phyloP scores from a whole-genome alignment of 495 filamentous ascomycete species.

The Tuber indicum region DNA sequence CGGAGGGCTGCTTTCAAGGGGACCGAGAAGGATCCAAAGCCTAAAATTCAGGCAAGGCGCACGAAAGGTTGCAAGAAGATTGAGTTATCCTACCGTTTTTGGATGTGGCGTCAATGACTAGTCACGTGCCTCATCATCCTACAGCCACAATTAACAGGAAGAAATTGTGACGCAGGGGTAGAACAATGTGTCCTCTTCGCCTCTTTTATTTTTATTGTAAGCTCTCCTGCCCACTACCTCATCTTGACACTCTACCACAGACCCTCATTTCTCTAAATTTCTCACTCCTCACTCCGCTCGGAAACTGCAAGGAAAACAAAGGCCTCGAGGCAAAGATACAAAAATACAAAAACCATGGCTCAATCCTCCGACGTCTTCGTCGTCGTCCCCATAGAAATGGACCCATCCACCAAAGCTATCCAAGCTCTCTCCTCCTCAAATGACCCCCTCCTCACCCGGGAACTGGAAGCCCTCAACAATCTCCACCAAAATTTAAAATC shows the following conservation, averaged over 20 bases:
- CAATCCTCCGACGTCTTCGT: slow-evolving; percentile 61
- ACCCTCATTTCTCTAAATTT: background rate
- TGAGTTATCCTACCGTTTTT: background rate
- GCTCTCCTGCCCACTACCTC: background rate
- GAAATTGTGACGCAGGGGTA: background rate
- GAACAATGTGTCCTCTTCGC: slow-evolving; percentile 29
- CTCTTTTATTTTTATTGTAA: background rate
- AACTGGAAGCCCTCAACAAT: slow-evolving; percentile 63
- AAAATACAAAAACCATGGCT: slow-evolving; percentile 13
- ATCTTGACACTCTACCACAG: background rate
- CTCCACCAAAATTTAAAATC: slow-evolving; percentile 62
- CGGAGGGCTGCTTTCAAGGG: background rate
- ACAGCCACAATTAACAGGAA: slow-evolving; percentile 12
- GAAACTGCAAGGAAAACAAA: background rate
- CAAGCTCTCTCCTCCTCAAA: slow-evolving; percentile 43
- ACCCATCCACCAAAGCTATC: slow-evolving; percentile 66
- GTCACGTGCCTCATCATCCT: background rate
- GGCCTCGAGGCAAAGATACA: background rate
- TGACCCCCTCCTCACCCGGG: slow-evolving; percentile 51
- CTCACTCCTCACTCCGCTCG: background rate
- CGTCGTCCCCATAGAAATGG: slow-evolving; percentile 70
- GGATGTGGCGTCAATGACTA: background rate
- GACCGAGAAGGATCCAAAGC: background rate
- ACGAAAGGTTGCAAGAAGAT: background rate
- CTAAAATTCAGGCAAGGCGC: background rate